Conservation (phyloP, 202 grass and related monocot species). For the Zoysia matrella region DNA sequence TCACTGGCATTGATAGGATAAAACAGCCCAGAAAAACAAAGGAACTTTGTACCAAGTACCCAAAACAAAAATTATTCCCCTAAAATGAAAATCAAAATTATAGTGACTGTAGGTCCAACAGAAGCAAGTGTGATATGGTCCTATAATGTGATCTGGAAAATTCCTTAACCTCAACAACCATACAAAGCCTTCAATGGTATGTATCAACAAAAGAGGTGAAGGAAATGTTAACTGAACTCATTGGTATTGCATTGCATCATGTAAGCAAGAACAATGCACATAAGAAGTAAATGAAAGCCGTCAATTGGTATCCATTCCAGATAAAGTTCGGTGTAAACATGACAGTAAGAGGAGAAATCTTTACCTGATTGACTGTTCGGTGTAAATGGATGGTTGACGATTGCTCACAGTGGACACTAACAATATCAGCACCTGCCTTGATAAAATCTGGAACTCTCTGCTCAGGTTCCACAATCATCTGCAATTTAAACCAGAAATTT, state of each 20-base stretch:
- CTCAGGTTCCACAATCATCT: slow-evolving; percentile 99
- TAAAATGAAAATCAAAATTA: no score
- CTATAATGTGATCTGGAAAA: neutral
- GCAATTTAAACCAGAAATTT: slow-evolving; percentile 44
- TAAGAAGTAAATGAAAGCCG: neutral
- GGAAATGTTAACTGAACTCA: neutral
- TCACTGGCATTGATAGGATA: neutral
- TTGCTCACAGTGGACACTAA: slow-evolving; percentile 98
- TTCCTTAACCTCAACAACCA: slow-evolving; percentile 16
- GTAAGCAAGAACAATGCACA: no score
- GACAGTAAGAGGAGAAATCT: no score
- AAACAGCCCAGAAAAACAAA: neutral
- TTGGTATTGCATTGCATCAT: no score
- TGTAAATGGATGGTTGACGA: slow-evolving; percentile 93
- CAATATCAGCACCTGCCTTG: slow-evolving; percentile 98
- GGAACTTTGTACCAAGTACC: slow-evolving; percentile 5
- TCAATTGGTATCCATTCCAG: neutral
- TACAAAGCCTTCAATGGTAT: neutral
- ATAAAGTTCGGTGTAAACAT: no score
- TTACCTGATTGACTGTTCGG: slow-evolving; percentile 87
- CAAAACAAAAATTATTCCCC: no score
- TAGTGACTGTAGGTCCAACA: slow-evolving; percentile 16
- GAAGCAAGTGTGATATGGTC: slow-evolving; percentile 4
- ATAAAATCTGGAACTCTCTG: slow-evolving; percentile 97
- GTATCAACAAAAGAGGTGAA: slow-evolving; percentile 2